Evolutionary conservation across 768 basidiomycete genomes (phyloP), one percentile per base, ranked within the genome.

Genomic region (Boletus sensibilis): DNA sequence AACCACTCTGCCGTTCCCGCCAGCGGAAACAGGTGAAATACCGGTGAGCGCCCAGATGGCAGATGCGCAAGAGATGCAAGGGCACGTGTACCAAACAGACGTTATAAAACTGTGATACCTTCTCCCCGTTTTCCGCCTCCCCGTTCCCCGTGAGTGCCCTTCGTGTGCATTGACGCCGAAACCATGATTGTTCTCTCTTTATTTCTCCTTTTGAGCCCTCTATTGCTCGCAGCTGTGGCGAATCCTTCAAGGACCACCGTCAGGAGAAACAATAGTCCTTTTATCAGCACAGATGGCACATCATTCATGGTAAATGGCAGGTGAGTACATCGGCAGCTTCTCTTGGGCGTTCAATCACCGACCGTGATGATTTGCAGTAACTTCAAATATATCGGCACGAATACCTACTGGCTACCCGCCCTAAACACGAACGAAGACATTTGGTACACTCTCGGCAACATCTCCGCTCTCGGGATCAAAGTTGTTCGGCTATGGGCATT

Each of bases 401-500:
- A 85, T 56, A 83, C 80, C 2, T 88, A 88, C 70, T 90, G 87
- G 88, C 64, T 90, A 34, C 70, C 79, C 31, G 69, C 74, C 40
- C 65, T 89, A 34, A 85, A 86, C 64, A 67, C 74, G 27, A 68
- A 79, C 45, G 66, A 74, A 42, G 87, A 90, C 62, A 83, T 90
- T 43, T 75, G 79, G 65, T 63, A 74, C 46, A 84, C 85, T 4
- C 67, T 90, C 35, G 76, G 75, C 2, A 82, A 81, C 57, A 86
- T 90, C 52, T 78, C 81, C 13, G 75, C 78, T 3, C 67, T 74
- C 13, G 83, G 82, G 9, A 77, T 85, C 60, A 82, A 74, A 38
- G 85, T 85, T 21, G 80, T 88, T 29, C 77, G 87, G 40, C 75
- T 82, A 4, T 90, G 88, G 88, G 88, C 79, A 18, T 89, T 88